Conservation (phyloP, 148 eudicot species). For the Rhododendron henanense region DNA sequence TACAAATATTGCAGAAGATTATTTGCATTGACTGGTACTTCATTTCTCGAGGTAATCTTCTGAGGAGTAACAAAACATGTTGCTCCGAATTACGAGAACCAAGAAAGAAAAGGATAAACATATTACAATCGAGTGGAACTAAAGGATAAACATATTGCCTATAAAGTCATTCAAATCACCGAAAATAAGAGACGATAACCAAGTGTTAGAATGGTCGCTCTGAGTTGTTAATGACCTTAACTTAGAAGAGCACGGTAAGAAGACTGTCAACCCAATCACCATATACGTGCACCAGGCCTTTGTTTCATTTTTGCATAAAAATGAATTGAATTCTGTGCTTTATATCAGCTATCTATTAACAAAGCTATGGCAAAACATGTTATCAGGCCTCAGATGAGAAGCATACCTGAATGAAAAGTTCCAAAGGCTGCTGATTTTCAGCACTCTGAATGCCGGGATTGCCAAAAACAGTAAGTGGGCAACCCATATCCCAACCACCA, state of each 20-base stretch:
- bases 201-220: neutral
- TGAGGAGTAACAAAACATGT: neutral
- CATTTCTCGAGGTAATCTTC: neutral
- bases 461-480: slow-evolving; percentile 64
- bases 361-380: neutral
- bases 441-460: slow-evolving; percentile 35
- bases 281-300: neutral
- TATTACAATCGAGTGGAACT: neutral
- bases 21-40: neutral
- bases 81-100: neutral
- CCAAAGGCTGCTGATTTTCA: slow-evolving; percentile 40
- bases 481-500: slow-evolving; percentile 98
- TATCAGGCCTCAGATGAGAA: slow-evolving; percentile 4
- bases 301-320: neutral
- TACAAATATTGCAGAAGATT: neutral
- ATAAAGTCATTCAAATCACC: neutral
- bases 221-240: neutral
- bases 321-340: neutral
- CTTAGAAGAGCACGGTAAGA: neutral
- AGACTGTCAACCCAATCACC: neutral
- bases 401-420: slow-evolving; percentile 68
- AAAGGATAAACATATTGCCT: neutral
- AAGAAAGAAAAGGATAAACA: neutral
- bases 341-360: neutral
- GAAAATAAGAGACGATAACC: neutral